Evolutionary conservation across 2,329 filamentous ascomycete species (phyloP), one percentile per base, ranked within the genome.

Genomic region (Botrytis byssoidea): DNA sequence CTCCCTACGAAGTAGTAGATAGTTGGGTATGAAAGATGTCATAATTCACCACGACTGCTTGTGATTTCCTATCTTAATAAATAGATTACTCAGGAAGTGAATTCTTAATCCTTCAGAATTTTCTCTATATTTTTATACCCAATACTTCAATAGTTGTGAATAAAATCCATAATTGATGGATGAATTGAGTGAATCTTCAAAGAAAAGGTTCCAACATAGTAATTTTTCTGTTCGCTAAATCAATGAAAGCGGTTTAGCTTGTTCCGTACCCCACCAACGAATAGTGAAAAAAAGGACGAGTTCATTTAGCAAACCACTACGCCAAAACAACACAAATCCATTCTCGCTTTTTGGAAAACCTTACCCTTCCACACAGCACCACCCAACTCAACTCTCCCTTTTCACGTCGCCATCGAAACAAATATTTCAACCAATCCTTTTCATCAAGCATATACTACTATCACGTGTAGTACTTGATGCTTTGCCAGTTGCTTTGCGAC

Each of bases 401-500:
- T 14, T 4, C 22, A 42, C 55, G 37, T 20, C 69, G 35, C 42
- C 44, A 63, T 55, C 65, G n/a, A 66, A 57, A 32, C 57, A 51
- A 32, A 44, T 55, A 35, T 61, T 59, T 20, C 71, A 51, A 42
- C 71, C 51, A 73, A 68, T 73, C 46, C 51, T 35, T 35, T 63
- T n/a, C 35, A 63, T 73, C 71, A 35, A n/a, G 18, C 35, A 35
- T 29, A 57, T 72, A 20, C 29, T 48, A 60, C 42, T 37, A 60
- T 72, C 70, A 72, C 70, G 70, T 72, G 70, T 59, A 68, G 48
- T 20, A 40, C 18, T 63, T 37, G 40, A 18, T 35, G 44, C 57
- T 68, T 59, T 7, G 7, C 35, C 22, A 35, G n/a, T 35, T 70
- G 9, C n/a, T 55, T 63, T 64, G 57, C 44, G 14, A 64, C 40